These are phyloP conservation scores for Sicyos edulis DNA, from an alignment of 306 rosid genomes.

Conservation along the genomic window DNA sequence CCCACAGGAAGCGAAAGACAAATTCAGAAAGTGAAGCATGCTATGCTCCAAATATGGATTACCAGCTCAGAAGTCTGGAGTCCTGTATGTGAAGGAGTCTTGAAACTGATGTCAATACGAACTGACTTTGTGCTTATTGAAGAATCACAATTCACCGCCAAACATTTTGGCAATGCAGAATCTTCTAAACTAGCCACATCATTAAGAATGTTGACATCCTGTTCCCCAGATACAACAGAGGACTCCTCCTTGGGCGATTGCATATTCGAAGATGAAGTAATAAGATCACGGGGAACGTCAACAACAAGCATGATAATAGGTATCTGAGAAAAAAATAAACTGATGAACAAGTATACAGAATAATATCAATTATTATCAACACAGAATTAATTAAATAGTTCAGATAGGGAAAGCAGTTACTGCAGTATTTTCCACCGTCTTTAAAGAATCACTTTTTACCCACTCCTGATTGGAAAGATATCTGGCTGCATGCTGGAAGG, in stretches of 20 bases:
- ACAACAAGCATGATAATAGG: conserved; percentile 96
- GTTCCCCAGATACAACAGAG: conserved; percentile 37
- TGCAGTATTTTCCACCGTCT: conserved; percentile 94
- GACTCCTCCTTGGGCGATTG: conserved; percentile 76
- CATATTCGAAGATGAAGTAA: conserved; percentile 47
- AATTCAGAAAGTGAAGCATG: conserved; percentile 13
- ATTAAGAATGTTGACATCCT: conserved; percentile 35
- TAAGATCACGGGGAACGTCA: conserved; percentile 77
- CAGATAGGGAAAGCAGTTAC: conserved; percentile 39
- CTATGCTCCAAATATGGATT: conserved; percentile 22
- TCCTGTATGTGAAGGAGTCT: conserved; percentile 87
- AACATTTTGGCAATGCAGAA: conserved; percentile 40
- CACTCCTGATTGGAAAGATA: conserved; percentile 94
- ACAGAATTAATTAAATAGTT: conserved; percentile 12
- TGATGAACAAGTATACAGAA: conserved; percentile 23
- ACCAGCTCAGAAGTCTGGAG: conserved; percentile 92
- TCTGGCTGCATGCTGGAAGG: conserved; percentile 91
- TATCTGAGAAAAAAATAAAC: conserved; percentile 44
- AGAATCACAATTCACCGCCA: conserved; percentile 40
- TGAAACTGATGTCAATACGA: conserved; percentile 88
- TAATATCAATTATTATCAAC: conserved; percentile 21
- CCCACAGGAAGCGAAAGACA: neutral
- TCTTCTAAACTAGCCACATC: conserved; percentile 52
- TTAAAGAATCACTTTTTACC: conserved; percentile 86
- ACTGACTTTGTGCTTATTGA: conserved; percentile 57